Evolutionary conservation across 139 green algal genomes (phyloP), one percentile per base, ranked within the genome.

Genomic region (Eudorina sp.): DNA sequence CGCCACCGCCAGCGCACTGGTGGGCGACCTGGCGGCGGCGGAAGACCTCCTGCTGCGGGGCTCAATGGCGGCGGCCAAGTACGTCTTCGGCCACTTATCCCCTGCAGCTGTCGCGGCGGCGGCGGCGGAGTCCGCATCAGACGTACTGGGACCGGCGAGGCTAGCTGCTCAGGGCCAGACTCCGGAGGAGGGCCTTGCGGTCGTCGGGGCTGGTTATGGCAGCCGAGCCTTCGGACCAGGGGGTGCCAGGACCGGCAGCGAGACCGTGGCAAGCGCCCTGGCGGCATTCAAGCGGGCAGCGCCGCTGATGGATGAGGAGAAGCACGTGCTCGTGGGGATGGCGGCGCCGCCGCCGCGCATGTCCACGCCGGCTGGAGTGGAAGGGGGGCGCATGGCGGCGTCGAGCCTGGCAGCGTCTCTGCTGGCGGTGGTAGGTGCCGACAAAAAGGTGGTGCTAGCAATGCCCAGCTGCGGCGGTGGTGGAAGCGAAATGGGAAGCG

Each of bases 31-130:
- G 27, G 60, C 60, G 43, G n/a, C 43, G 13, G 80, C 80, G 60
- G 80, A 86, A 60, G 41, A 76, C 25, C 80, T 86, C 29, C 53
- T 85, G 78, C 78, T 85, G 38, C 78, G 55, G 40, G 78, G 78
- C 55, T 64, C 55, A 2, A 38, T 85, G 55, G 78, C 53, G 40
- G 78, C 53, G 4, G 55, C 78, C 0, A 41, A 41, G 55, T 74
- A 74, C 78, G 40, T 55, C 19, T 85, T 85, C 38, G 58, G 38
- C 38, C 31, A 48, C 40, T 2, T 85, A 27, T 29, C 55, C 29
- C 25, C 78, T 0, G 78, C 40, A 9, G 78, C 78, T 0, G 40
- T 70, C 34, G 51, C 34, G 53, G 77, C 55, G 19, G 53, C 77
- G 40, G 38, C 45, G 9, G 55, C 40, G 55, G 27, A 21, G 53